Evolutionary conservation across 2,329 filamentous ascomycete genomes (phyloP), one percentile per base, ranked within the genome.

Genomic region (Diaporthe longicolla): DNA sequence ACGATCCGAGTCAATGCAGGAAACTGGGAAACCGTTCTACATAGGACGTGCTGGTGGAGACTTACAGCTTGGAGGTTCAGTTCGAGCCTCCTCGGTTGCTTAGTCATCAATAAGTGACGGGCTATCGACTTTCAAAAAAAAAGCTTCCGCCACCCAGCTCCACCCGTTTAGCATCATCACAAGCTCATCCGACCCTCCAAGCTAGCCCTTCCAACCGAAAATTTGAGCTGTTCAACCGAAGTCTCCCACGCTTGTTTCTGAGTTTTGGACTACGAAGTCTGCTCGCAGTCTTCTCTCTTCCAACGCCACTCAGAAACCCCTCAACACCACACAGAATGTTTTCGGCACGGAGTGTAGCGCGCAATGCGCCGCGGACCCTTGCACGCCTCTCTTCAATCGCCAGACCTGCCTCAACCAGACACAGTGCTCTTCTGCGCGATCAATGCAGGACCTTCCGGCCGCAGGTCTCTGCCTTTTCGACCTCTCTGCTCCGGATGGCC

Each of bases 351-450:
- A 85, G 88, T 75, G 82, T 93, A 77, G 87, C 89, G 81, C 92
- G 93, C 82, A 89, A 91, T 66, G 89, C 91, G 81, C 92, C 93
- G 79, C 90, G 92, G 81, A 87, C 88, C 73, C 79, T 93, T 71
- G 85, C 89, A 78, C 90, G 92, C 78, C 80, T 93, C 76, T 85
- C 89, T 76, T 83, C 85, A 73, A 83, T 87, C 70, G 83, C 89
- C 65, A 79, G 86, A 74, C 83, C 88, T 75, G 82, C 85, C 63
- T 79, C 84, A 61, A 80, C 88, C 79, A 87, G 86, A 76, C 86
- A 87, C 80, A 85, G 84, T 79, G 82, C 85, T 76, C 80, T 90
- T 72, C 79, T 87, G 78, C 89, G 87, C 79, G 81, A 86, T 52
- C 81, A 86, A 76, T 85, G 83, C 78, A 80, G 83, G 40, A 79